Evolutionary conservation across 805 yeast species (phyloP), one percentile per base, ranked within the genome.

Genomic region (Barnettozyma sucrosica): DNA sequence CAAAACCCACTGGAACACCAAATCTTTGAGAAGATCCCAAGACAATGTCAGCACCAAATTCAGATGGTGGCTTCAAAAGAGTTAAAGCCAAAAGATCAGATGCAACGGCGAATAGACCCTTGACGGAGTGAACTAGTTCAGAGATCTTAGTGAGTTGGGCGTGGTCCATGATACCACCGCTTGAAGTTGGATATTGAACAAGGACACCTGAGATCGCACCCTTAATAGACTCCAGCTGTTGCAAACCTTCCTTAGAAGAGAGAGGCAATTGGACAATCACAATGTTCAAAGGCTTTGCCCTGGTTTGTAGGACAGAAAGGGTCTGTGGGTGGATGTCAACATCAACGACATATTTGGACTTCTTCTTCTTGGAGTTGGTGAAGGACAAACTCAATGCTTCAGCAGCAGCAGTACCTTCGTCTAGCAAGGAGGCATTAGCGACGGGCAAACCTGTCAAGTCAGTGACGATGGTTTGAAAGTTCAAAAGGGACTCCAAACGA

Each of bases 1-100:
- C 99, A 64, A 81, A 93, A 7, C 98, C 99, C 72, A 92, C 79
- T 47, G 99, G 98, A 36, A 92, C 97, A 61, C 99, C 99, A 58
- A 93, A 89, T 66, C 99, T 77, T 74, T 93, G 99, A 5, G 97
- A 77, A 8, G 89, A 80, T 42, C 99, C 99, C 40, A 93, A 71
- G 2, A 85, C 97, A 44, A 93, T 85, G 65, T 93, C 99, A 38
- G 98, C 98, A 47, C 89, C 89, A 59, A 85, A 87, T 36, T 78
- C 75, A 18, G 85, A 71, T 3, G 99, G 99, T 16, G 97, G 86
- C 57, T 83, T 81, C 51, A 92, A 68, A 37, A 93, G 65, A 0
- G 97, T 88, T 57, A 93, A 74, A 1, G 98, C 97, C 66, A 93
- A 72, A 52, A 92, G 72, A 66, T 93, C 99, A 20, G 97, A 77